These are phyloP conservation scores for Salix exigua DNA, from an alignment of 345 rosid species.

Conservation along the genomic window DNA sequence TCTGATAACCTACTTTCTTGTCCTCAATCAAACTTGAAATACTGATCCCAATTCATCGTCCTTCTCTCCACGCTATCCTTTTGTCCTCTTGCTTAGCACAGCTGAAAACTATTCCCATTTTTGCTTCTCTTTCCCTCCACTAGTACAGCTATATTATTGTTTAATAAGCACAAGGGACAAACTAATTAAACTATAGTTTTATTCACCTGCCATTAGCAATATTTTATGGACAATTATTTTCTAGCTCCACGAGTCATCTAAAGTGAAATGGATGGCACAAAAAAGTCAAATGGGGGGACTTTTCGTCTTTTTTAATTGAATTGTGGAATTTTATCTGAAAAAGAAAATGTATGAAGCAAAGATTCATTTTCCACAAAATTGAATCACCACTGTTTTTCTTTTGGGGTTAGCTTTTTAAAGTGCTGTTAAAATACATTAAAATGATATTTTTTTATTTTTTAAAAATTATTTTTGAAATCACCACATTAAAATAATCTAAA, in stretches of 20 bases:
- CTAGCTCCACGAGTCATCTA: slow-evolving; percentile 5
- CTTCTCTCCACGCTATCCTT: slow-evolving; percentile 15
- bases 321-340: not conserved
- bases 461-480: too few relatives aligned
- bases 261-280: not conserved
- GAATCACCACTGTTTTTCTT: too few relatives aligned
- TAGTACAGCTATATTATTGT: slow-evolving; percentile 10
- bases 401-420: too few relatives aligned
- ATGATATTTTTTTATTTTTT: too few relatives aligned
- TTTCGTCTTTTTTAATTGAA: not conserved
- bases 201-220: not conserved
- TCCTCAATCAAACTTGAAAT: slow-evolving; percentile 20
- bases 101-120: slow-evolving; percentile 12
- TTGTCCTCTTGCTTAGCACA: slow-evolving; percentile 33
- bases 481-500: too few relatives aligned
- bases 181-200: not conserved
- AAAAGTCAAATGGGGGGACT: slow-evolving; percentile 7
- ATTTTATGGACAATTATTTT: slow-evolving; percentile 13
- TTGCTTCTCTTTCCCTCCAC: slow-evolving; percentile 35
- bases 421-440: too few relatives aligned
- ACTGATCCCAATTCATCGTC: slow-evolving; percentile 51
- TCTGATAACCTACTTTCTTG: not conserved
- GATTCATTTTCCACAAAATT: too few relatives aligned
- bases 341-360: not conserved
- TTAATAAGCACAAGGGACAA: not conserved